These are phyloP conservation scores for Amyloporia xantha DNA, from an alignment of 768 basidiomycete species.

Conservation along the genomic window DNA sequence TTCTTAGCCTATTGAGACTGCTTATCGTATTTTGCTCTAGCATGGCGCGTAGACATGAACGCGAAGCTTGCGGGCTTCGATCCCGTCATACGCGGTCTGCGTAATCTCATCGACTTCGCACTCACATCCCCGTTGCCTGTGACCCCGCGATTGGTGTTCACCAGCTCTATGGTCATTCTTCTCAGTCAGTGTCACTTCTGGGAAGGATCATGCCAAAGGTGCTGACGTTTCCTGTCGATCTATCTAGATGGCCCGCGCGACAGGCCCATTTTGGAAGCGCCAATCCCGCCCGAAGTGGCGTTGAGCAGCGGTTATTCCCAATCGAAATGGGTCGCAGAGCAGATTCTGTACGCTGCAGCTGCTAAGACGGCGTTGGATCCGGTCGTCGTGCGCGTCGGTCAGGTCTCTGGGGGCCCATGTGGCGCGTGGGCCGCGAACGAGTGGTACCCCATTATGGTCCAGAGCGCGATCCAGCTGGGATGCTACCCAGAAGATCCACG, in stretches of 20 bases:
- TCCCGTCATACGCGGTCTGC: constrained; percentile 23
- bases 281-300: constrained; percentile 10
- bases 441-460: constrained; percentile 27
- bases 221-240: constrained; percentile 6
- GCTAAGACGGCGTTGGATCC: constrained; percentile 19
- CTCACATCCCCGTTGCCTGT: constrained; percentile 18
- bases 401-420: constrained; percentile 21
- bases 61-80: constrained; percentile 26
- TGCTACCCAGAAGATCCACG: not conserved
- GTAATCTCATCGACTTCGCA: constrained; percentile 29
- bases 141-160: constrained; percentile 22
- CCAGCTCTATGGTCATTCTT: constrained; percentile 6
- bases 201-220: constrained; percentile 27
- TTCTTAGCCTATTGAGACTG: not conserved
- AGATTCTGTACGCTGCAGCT: constrained; percentile 21
- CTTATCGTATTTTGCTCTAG: constrained; percentile 11
- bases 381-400: constrained; percentile 29
- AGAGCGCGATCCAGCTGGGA: constrained; percentile 1
- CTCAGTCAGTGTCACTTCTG: constrained; percentile 14
- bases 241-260: not conserved
- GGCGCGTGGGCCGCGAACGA: constrained; percentile 29
- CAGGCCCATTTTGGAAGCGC: constrained; percentile 12
- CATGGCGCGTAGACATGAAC: constrained; percentile 33
- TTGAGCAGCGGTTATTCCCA: constrained; percentile 24
- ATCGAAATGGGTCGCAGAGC: constrained; percentile 28